These are phyloP conservation scores for Baeospora myosura DNA, from an alignment of 1,284 basidiomycete genomes.

Conservation along the genomic window DNA sequence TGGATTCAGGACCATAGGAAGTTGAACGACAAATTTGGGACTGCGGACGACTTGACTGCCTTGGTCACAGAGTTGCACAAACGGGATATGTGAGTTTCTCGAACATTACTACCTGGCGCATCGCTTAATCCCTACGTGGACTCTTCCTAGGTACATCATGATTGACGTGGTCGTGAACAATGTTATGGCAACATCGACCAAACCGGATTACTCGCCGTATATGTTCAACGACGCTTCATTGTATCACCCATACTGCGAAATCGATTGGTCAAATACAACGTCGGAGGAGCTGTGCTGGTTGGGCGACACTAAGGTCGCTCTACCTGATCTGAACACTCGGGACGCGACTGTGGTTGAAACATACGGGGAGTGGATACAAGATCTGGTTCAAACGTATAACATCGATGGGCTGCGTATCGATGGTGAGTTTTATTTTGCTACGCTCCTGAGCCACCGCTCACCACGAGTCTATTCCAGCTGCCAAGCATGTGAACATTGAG, in stretches of 20 bases:
- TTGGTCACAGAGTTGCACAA: constrained; percentile 58
- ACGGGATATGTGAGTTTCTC: constrained; percentile 50
- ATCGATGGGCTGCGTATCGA: constrained; percentile 76
- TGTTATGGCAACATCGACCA: constrained; percentile 52
- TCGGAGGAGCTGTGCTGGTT: constrained; percentile 72
- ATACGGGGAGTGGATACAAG: constrained; percentile 56
- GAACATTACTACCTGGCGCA: constrained; percentile 4
- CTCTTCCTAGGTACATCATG: constrained; percentile 66
- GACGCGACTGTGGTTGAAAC: constrained; percentile 47
- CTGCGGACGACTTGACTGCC: constrained; percentile 59
- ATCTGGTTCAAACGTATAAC: constrained; percentile 53
- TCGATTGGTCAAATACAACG: constrained; percentile 57
- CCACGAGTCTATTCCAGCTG: constrained; percentile 27
- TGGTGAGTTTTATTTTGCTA: too few relatives aligned
- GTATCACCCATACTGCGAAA: constrained; percentile 62
- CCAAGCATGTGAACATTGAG: constrained; percentile 53
- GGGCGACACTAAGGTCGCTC: constrained; percentile 57
- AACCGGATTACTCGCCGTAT: constrained; percentile 50
- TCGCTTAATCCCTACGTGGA: neutral
- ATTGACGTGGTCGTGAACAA: constrained; percentile 76
- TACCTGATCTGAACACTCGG: constrained; percentile 71
- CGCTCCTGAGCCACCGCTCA: too few relatives aligned
- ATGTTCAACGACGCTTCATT: constrained; percentile 49
- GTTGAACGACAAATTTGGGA: constrained; percentile 66
- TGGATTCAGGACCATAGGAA: constrained; percentile 58